Percentiles rank a stretch among this genome's conserved stretches.
phyloP scores from a whole-genome alignment of 352 stramenopile genomes.

The Ochromonadaceae sp. region DNA sequence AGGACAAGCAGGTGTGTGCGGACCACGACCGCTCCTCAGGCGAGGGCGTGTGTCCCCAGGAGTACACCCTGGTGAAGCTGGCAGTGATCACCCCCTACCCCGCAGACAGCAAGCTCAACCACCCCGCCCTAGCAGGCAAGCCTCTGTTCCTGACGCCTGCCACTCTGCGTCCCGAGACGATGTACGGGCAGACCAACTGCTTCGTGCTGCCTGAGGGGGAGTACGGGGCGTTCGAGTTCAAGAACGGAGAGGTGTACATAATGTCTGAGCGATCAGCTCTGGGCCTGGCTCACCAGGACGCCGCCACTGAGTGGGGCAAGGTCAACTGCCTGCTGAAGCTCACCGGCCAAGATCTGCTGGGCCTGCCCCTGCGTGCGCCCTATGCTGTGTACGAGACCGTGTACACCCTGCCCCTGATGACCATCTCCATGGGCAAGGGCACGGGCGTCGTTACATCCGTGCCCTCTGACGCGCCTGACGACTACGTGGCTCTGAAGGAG shows the following conservation, averaged over 20 bases:
- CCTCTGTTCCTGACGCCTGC: constrained; percentile 85
- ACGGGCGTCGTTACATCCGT: constrained; percentile 98
- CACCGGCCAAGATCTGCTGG: constrained; percentile 88
- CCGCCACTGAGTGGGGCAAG: constrained; percentile 47
- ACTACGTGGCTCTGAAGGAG: constrained; percentile 95
- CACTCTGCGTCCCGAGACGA: constrained; percentile 96
- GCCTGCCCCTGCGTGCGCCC: constrained; percentile 80
- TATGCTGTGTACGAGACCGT: constrained; percentile 93
- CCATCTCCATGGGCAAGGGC: constrained; percentile 98
- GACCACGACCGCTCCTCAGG: constrained; percentile 96
- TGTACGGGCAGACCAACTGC: constrained; percentile 99
- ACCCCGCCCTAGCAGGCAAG: constrained; percentile 40
- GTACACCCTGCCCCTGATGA: constrained; percentile 97
- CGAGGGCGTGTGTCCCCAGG: constrained; percentile 94
- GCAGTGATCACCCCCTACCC: constrained; percentile 42
- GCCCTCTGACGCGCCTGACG: constrained; percentile 93
- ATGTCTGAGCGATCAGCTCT: constrained; percentile 76
- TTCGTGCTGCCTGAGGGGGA: constrained; percentile 95
- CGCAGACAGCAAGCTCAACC: constrained; percentile 36
- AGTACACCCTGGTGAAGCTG: constrained; percentile 99
- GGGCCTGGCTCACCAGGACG: constrained; percentile 85
- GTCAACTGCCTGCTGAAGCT: constrained; percentile 66
- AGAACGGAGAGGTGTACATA: constrained; percentile 81
- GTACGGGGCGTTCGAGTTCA: constrained; percentile 91
- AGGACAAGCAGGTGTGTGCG: constrained; percentile 96